These are phyloP conservation scores for Russula sp. DNA, from an alignment of 768 basidiomycete genomes.

Conservation along the genomic window DNA sequence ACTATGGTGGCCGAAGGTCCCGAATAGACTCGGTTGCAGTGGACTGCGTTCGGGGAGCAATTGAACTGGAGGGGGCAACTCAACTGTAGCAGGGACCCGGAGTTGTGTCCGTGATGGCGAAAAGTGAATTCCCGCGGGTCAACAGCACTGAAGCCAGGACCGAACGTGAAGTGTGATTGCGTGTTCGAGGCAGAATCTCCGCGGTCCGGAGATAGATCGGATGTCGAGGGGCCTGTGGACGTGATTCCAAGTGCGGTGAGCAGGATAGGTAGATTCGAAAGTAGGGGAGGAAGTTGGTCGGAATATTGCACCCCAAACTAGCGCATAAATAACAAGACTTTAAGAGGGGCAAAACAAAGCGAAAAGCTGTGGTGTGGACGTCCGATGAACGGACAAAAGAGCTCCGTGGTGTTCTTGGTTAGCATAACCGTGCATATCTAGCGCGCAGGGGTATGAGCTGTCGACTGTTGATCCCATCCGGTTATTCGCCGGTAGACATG, in stretches of 20 bases:
- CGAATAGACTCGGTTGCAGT: no score
- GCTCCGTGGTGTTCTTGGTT: not conserved
- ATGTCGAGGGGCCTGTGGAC: no score
- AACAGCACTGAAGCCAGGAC: no score
- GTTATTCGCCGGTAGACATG: not conserved
- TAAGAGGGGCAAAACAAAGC: constrained; percentile 6
- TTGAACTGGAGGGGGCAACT: no score
- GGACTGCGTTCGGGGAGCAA: no score
- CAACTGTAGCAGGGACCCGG: no score
- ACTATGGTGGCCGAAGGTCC: no score
- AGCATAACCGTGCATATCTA: not conserved
- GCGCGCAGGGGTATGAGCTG: constrained; percentile 5
- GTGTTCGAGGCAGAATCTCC: no score
- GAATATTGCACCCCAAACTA: not conserved
- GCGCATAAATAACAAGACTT: constrained; percentile 7
- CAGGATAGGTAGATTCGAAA: not conserved
- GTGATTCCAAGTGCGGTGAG: not conserved
- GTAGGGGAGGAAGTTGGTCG: not conserved
- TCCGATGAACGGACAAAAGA: constrained; percentile 1
- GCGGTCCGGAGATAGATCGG: no score
- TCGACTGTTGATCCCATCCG: constrained; percentile 9
- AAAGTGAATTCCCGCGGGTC: no score
- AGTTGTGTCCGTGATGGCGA: no score
- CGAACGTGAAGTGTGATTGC: no score
- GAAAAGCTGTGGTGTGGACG: not conserved